Evolutionary conservation across 306 rosid species (phyloP).

Genomic region (Castanea mollissima): DNA sequence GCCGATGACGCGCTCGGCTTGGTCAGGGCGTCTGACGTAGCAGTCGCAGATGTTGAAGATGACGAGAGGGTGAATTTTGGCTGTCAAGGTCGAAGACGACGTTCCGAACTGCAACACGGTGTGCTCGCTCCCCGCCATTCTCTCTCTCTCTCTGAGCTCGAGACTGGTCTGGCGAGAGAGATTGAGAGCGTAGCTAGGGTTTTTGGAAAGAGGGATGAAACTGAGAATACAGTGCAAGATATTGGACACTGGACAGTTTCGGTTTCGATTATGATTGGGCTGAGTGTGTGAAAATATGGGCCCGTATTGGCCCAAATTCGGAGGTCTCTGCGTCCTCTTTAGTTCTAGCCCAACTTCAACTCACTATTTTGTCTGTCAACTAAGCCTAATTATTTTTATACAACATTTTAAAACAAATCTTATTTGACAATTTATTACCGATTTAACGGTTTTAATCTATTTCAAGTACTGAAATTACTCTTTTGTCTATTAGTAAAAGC

Average conservation of each 20-base stretch:
- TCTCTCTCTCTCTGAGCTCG: conserved; percentile 23
- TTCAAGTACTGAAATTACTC: no score
- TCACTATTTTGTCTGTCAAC: no score
- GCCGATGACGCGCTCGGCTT: conserved; percentile 89
- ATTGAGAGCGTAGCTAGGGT: conserved; percentile 24
- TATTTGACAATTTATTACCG: accelerated
- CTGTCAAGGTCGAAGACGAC: conserved; percentile 55
- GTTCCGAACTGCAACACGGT: conserved; percentile 67
- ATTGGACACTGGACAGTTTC: background rate
- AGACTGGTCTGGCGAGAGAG: conserved; percentile 26
- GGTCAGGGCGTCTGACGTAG: conserved; percentile 86
- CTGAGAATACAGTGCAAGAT: background rate
- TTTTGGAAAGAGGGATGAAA: background rate
- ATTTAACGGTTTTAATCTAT: no score
- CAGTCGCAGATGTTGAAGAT: conserved; percentile 88
- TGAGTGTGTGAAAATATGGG: background rate
- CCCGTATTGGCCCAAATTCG: no score
- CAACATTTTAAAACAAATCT: no score
- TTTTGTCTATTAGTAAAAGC: no score
- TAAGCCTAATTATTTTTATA: no score
- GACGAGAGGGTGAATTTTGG: conserved; percentile 82
- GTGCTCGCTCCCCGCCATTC: conserved; percentile 69
- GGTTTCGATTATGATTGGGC: background rate
- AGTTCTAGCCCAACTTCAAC: no score
- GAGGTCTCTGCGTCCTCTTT: no score